Percentiles rank a stretch among this genome's conserved stretches.
Conservation (phyloP, 2,329 filamentous ascomycete genomes). For the Trichoderma guizhouense region DNA sequence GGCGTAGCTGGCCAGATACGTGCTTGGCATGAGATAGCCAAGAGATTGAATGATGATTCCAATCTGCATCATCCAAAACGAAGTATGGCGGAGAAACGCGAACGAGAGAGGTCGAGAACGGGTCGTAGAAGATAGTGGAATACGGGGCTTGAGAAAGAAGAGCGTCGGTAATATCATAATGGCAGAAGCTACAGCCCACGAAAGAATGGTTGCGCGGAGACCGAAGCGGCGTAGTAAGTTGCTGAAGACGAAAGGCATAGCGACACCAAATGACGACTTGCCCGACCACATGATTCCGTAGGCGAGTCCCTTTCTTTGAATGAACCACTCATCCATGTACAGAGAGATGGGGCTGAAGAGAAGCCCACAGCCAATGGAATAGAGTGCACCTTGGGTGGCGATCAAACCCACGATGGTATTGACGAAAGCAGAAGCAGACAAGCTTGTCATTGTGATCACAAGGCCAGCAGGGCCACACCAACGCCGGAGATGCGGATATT, state of each 20-base stretch:
- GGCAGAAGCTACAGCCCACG: constrained; percentile 51
- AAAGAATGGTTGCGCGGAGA: constrained; percentile 49
- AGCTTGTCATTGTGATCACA: constrained; percentile 49
- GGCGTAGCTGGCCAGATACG: constrained; percentile 59
- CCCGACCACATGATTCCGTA: constrained; percentile 62
- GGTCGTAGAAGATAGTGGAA: constrained; percentile 38
- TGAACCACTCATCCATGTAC: constrained; percentile 62
- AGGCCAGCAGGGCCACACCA: constrained; percentile 46
- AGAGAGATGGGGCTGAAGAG: constrained; percentile 54
- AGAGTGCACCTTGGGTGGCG: constrained; percentile 58
- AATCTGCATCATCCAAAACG: constrained; percentile 56
- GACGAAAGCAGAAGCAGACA: constrained; percentile 52
- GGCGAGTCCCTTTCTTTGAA: constrained; percentile 54
- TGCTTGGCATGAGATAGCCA: constrained; percentile 62
- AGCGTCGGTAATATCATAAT: constrained; percentile 53
- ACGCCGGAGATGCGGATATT: constrained; percentile 40
- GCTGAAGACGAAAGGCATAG: constrained; percentile 49
- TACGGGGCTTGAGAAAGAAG: constrained; percentile 53
- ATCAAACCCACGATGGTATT: constrained; percentile 53
- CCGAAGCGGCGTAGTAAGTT: constrained; percentile 48
- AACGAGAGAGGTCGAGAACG: constrained; percentile 40
- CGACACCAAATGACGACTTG: constrained; percentile 48
- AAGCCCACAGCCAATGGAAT: constrained; percentile 54
- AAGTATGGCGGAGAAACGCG: constrained; percentile 49
- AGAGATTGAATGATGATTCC: constrained; percentile 58